Evolutionary conservation across 2,329 filamentous ascomycete species (phyloP).

Genomic region (Berkeleyomyces rouxiae): DNA sequence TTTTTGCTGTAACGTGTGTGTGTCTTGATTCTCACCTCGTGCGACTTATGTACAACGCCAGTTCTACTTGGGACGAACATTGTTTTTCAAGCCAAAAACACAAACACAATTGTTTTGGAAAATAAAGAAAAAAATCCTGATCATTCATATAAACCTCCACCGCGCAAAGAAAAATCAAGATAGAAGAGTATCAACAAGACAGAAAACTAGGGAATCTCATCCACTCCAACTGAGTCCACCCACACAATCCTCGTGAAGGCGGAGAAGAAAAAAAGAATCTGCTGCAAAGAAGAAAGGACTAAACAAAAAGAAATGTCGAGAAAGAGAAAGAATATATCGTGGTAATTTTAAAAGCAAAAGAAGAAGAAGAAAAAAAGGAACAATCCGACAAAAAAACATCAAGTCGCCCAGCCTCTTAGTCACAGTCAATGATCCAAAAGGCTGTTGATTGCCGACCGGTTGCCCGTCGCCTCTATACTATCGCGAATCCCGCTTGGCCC

Average conservation of each 20-base stretch:
- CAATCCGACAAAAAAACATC: not conserved
- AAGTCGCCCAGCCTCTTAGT: not conserved
- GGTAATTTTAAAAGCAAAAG: not conserved
- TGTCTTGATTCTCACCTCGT: not conserved
- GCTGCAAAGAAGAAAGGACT: not conserved
- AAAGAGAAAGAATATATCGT: not conserved
- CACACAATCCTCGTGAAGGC: not conserved
- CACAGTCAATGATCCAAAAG: conserved; percentile 6
- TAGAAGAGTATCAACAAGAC: not conserved
- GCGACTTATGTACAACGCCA: not conserved
- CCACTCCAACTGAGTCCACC: not conserved
- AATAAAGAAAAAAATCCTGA: not conserved
- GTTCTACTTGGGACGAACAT: not conserved
- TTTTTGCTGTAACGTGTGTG: not conserved
- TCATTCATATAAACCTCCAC: not conserved
- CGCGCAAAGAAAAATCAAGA: not conserved
- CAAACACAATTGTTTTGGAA: not conserved
- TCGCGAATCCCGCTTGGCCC: conserved; percentile 17
- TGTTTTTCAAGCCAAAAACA: not conserved
- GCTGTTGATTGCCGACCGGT: conserved; percentile 9
- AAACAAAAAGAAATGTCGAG: not conserved
- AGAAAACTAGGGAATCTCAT: not conserved
- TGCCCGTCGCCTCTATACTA: conserved; percentile 12
- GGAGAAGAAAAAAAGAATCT: not conserved
- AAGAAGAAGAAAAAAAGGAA: not conserved